These are phyloP conservation scores for Ceratobasidium papillatum DNA, from an alignment of 1,284 basidiomycete species.

Conservation along the genomic window DNA sequence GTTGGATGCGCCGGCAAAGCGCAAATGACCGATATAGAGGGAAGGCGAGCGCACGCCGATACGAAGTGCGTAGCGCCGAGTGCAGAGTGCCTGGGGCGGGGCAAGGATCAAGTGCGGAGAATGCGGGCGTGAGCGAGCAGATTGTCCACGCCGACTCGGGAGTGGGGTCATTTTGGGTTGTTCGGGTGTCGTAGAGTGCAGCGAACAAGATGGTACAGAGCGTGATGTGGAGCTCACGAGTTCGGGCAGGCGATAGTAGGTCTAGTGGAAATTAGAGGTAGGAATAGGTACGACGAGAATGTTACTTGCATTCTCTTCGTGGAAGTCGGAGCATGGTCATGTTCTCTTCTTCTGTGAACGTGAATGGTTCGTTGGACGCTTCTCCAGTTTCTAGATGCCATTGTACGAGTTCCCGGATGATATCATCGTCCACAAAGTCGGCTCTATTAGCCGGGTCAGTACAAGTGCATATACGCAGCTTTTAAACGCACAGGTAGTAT, in stretches of 20 bases:
- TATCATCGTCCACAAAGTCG: slow-evolving; percentile 76
- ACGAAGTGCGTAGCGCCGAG: slow-evolving; percentile 65
- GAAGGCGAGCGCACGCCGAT: slow-evolving; percentile 75
- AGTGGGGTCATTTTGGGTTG: slow-evolving; percentile 75
- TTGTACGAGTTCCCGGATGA: slow-evolving; percentile 70
- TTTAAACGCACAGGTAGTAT: slow-evolving; percentile 71
- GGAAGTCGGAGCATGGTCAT: slow-evolving; percentile 71
- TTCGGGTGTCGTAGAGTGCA: slow-evolving; percentile 77
- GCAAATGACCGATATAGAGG: slow-evolving; percentile 79
- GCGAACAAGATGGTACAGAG: slow-evolving; percentile 75
- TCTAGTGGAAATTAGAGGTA: slow-evolving; percentile 57
- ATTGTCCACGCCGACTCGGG: slow-evolving; percentile 87
- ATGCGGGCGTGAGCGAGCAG: slow-evolving; percentile 70
- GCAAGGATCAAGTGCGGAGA: slow-evolving; percentile 71
- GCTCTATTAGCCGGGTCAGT: slow-evolving; percentile 60
- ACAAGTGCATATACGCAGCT: slow-evolving; percentile 1
- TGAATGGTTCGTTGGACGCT: slow-evolving; percentile 53
- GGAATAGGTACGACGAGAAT: not conserved
- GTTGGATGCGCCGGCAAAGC: slow-evolving; percentile 70
- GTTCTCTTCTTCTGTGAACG: slow-evolving; percentile 77
- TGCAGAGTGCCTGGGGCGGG: slow-evolving; percentile 61
- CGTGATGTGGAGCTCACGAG: slow-evolving; percentile 69
- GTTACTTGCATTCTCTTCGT: slow-evolving; percentile 73
- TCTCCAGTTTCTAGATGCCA: slow-evolving; percentile 61
- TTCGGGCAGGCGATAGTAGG: slow-evolving; percentile 63